Evolutionary conservation across 352 stramenopile species (phyloP), one percentile per base, ranked within the genome.

Genomic region (Phytophthora kernoviae): DNA sequence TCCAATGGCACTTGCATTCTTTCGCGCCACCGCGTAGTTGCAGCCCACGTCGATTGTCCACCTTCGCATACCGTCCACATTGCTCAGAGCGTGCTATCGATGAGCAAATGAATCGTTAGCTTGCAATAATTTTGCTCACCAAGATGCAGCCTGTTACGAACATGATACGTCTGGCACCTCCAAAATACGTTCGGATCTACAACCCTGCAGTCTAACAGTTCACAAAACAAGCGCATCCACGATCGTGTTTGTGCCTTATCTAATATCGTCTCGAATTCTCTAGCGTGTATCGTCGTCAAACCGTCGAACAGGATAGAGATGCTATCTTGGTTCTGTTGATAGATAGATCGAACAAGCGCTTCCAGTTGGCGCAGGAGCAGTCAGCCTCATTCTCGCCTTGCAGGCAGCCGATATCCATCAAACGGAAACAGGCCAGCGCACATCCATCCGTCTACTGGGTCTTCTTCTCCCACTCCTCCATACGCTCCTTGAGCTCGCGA

Each of bases 401-500:
- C 49, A 50, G 58, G 41, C 49, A 50, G 58, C 41, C 32, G 52
- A 46, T 41, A 47, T 22, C 54, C 17, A 44, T 52, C 50, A 39
- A 69, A 45, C 54, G 48, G 26, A 69, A 58, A 53, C 51, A 26
- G 26, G 40, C 8, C 57, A 52, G 52, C 51, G 55, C 45, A 34
- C 61, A 11, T 34, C 41, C 47, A 41, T 49, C 51, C 36, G 20
- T 75, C 54, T 79, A 79, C 55, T 75, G 67, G 42, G 58, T 79
- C 58, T 79, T 79, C 59, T 79, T 79, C 56, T 76, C 70, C 70
- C 70, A 77, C 48, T 77, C 70, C 11, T 74, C 59, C 67, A 95
- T 69, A 48, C 87, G 87, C 39, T 77, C 42, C 57, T 88, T 75
- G 32, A 95, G 71, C 65, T 95, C 87, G 10, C 77, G 77, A 24